A percentile compares a stretch with the other conserved stretches of the same genome.
Conservation (phyloP, 371 early-diverging fungal genomes). For the Choanephora cucurbitarum region DNA sequence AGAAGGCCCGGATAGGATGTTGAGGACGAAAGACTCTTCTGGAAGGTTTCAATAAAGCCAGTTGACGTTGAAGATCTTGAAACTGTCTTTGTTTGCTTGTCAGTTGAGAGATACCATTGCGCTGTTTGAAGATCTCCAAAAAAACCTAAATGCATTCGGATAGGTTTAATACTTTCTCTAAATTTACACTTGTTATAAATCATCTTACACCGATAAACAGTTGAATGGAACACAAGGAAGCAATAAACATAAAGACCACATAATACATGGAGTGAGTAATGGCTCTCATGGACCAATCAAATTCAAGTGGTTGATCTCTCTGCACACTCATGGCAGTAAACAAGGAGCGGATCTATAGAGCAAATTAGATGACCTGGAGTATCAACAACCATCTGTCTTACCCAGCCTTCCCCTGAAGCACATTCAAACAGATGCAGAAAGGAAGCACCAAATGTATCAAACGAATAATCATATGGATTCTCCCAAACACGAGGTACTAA, state of each 20-base stretch:
- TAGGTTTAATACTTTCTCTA: no score
- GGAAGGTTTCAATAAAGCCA: constrained; percentile 48
- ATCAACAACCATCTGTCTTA: constrained; percentile 17
- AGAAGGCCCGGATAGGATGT: constrained; percentile 30
- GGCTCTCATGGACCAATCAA: constrained; percentile 38
- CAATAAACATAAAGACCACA: constrained; percentile 55
- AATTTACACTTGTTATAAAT: no score
- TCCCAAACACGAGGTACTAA: constrained; percentile 46
- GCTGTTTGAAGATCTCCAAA: constrained; percentile 55
- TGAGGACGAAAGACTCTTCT: constrained; percentile 33
- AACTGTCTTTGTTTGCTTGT: constrained; percentile 56
- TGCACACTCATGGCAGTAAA: constrained; percentile 44
- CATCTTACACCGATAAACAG: constrained; percentile 58
- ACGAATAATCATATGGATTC: constrained; percentile 57
- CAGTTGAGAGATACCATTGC: constrained; percentile 52
- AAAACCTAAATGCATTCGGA: constrained; percentile 40
- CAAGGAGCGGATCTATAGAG: constrained; percentile 31
- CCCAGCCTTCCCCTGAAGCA: constrained; percentile 63
- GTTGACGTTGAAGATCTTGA: constrained; percentile 52
- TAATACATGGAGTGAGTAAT: constrained; percentile 51
- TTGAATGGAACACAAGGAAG: constrained; percentile 55
- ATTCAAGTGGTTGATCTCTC: constrained; percentile 37
- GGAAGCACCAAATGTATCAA: constrained; percentile 46
- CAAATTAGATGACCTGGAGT: background rate
- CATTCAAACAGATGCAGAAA: constrained; percentile 53